These are phyloP conservation scores for Sarocladium oryzae DNA, from an alignment of 2,329 filamentous ascomycete species.

Conservation along the genomic window DNA sequence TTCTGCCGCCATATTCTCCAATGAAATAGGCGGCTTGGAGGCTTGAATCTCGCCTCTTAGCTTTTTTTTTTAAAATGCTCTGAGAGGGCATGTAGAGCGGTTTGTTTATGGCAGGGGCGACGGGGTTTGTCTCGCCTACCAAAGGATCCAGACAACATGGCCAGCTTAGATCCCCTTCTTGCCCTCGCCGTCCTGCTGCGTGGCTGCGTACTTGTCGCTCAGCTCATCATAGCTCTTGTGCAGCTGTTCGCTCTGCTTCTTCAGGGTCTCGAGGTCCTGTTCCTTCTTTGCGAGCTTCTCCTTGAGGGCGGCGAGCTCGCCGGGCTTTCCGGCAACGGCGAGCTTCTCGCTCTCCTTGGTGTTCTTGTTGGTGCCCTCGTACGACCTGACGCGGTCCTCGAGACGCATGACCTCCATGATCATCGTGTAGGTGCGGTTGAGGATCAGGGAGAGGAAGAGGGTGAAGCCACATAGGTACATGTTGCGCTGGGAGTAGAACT, in stretches of 20 bases:
- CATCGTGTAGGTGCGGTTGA: slow-evolving; percentile 98
- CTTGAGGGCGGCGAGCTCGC: slow-evolving; percentile 65
- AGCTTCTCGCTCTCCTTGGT: slow-evolving; percentile 67
- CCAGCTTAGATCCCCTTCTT: slow-evolving; percentile 51
- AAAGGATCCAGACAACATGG: no score
- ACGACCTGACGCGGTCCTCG: slow-evolving; percentile 82
- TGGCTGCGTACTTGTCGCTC: slow-evolving; percentile 69
- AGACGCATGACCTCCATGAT: slow-evolving; percentile 86
- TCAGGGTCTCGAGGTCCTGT: slow-evolving; percentile 75
- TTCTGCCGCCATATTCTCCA: no score
- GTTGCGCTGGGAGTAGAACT: slow-evolving; percentile 99
- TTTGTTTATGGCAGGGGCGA: no score
- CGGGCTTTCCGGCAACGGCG: slow-evolving; percentile 64
- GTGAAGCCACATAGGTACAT: slow-evolving; percentile 99
- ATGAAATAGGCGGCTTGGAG: no score
- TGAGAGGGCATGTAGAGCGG: no score
- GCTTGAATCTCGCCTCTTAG: no score
- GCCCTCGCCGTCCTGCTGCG: slow-evolving; percentile 41
- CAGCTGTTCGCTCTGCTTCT: slow-evolving; percentile 85
- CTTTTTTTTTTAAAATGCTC: no score
- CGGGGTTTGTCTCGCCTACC: no score
- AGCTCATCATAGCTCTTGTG: slow-evolving; percentile 80
- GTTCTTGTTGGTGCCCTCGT: slow-evolving; percentile 53
- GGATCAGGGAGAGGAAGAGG: slow-evolving; percentile 95
- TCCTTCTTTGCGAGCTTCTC: slow-evolving; percentile 74